phyloP scores from a whole-genome alignment of 2,329 filamentous ascomycete genomes.

The Leptodontidium sp. region DNA sequence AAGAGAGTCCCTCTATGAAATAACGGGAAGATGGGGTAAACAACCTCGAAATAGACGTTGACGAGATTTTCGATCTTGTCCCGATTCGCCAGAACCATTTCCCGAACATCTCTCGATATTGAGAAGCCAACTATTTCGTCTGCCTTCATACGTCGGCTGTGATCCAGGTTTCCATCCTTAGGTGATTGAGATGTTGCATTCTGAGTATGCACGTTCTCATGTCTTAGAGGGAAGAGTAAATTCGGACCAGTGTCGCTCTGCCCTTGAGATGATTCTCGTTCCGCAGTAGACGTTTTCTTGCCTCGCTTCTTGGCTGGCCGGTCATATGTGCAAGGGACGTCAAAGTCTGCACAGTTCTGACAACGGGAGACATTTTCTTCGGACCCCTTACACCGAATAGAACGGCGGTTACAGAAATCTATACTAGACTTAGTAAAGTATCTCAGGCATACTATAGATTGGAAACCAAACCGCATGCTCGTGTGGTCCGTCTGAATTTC shows the following conservation, averaged over 20 bases:
- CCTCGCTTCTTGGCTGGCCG: conserved; percentile 53
- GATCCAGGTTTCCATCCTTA: conserved; percentile 3
- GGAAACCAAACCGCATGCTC: conserved; percentile 4
- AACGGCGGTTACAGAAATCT: conserved; percentile 59
- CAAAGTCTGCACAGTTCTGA: conserved; percentile 60
- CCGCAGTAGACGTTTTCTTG: conserved; percentile 23
- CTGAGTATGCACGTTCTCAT: conserved; percentile 12
- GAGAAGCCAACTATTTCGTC: background rate
- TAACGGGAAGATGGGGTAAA: conserved; percentile 62
- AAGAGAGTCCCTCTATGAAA: conserved; percentile 52
- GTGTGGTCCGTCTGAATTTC: background rate
- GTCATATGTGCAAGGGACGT: conserved; percentile 57
- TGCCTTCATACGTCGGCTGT: background rate
- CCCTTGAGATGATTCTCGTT: conserved; percentile 13
- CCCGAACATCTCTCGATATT: conserved; percentile 18
- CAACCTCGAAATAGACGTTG: conserved; percentile 59
- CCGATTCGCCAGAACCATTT: conserved; percentile 44
- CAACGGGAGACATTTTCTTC: conserved; percentile 50
- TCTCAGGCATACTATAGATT: background rate
- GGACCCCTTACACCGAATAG: conserved; percentile 54
- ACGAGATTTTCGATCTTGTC: conserved; percentile 53
- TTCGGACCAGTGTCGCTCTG: conserved; percentile 22
- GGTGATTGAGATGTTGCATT: conserved; percentile 14
- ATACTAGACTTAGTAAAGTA: background rate
- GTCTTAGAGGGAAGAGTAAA: background rate